Conservation (phyloP, 2,329 filamentous ascomycete species). For the Elsinoe australis region DNA sequence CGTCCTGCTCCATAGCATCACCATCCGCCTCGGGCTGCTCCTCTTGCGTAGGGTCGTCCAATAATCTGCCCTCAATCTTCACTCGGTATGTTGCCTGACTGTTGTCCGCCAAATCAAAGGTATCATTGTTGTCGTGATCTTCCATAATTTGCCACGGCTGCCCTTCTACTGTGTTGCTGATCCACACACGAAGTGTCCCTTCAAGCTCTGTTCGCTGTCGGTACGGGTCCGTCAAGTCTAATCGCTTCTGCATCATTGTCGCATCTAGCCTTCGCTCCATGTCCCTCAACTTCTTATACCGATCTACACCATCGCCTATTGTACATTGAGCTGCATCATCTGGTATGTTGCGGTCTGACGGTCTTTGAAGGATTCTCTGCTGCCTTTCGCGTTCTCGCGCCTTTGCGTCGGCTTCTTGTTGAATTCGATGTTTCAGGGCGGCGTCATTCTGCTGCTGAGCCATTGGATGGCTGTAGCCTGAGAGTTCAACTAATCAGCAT, state of each 20-base stretch:
- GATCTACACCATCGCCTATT: slow-evolving; percentile 70
- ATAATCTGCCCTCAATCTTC: slow-evolving; percentile 79
- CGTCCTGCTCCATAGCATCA: slow-evolving; percentile 56
- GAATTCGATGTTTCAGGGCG: slow-evolving; percentile 40
- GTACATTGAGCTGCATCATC: slow-evolving; percentile 73
- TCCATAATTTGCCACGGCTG: slow-evolving; percentile 78
- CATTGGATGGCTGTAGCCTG: slow-evolving; percentile 12
- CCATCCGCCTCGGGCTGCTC: slow-evolving; percentile 44
- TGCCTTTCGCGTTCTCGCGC: slow-evolving; percentile 55
- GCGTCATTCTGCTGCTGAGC: slow-evolving; percentile 46
- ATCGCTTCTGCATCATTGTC: slow-evolving; percentile 84
- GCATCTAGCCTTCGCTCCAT: slow-evolving; percentile 84
- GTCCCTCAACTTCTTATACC: slow-evolving; percentile 78
- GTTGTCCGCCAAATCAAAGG: slow-evolving; percentile 71
- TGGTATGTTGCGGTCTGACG: slow-evolving; percentile 89
- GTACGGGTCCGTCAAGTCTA: slow-evolving; percentile 78
- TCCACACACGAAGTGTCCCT: slow-evolving; percentile 84
- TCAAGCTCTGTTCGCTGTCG: slow-evolving; percentile 34
- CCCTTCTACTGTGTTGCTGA: slow-evolving; percentile 88
- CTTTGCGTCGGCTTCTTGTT: slow-evolving; percentile 37
- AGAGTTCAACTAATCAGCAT: neutral
- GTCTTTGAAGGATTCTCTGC: slow-evolving; percentile 76
- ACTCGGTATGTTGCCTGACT: slow-evolving; percentile 76
- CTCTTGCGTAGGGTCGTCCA: slow-evolving; percentile 52
- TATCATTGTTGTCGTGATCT: slow-evolving; percentile 56